These are phyloP conservation scores for Pholiota adiposa DNA, from an alignment of 1,284 basidiomycete species.

Conservation along the genomic window DNA sequence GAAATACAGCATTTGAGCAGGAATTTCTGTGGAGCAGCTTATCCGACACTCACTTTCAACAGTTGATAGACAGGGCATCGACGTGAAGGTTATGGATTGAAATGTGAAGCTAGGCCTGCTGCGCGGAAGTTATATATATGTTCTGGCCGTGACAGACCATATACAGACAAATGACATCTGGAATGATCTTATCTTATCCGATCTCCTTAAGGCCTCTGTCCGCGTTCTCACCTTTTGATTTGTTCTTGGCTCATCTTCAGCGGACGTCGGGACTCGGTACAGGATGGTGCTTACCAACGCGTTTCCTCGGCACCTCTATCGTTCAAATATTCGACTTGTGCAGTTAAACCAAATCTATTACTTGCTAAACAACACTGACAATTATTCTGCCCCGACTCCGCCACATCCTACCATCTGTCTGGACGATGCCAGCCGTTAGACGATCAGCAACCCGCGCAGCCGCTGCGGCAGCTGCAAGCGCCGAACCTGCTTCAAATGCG, in stretches of 20 bases:
- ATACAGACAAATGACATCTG: too few relatives aligned
- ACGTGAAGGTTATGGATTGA: neutral
- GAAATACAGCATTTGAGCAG: too few relatives aligned
- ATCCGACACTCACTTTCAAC: neutral
- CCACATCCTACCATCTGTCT: neutral
- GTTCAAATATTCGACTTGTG: neutral
- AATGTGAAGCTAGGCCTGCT: too few relatives aligned
- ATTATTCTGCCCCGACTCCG: neutral
- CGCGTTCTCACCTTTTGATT: neutral
- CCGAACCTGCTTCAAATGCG: conserved; percentile 9
- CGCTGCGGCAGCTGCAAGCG: conserved; percentile 5
- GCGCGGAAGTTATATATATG: too few relatives aligned
- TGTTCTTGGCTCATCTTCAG: conserved; percentile 2
- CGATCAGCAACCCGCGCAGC: conserved; percentile 37
- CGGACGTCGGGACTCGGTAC: neutral
- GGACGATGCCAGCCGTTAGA: conserved; percentile 44
- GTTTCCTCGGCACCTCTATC: neutral
- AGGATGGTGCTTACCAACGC: neutral
- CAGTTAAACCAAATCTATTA: neutral
- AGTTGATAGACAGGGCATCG: neutral
- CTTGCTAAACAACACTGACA: neutral
- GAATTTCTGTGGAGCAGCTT: too few relatives aligned
- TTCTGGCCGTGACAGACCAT: neutral
- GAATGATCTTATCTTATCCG: neutral
- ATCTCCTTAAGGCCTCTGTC: neutral